phyloP scores from a whole-genome alignment of 768 basidiomycete genomes.

The Macrolepiota dolichaula region DNA sequence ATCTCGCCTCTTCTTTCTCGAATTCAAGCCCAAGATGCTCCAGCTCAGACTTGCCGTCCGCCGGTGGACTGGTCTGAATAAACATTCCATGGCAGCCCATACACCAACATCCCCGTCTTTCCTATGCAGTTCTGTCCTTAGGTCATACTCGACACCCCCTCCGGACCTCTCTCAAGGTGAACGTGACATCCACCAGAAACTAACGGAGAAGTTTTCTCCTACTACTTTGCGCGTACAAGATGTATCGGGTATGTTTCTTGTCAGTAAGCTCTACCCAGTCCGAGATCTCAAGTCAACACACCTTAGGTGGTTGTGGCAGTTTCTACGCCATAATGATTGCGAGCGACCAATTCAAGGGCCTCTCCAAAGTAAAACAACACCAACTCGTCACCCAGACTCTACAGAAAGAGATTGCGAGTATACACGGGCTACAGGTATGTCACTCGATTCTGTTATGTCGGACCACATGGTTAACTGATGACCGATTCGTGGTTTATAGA shows the following conservation, averaged over 20 bases:
- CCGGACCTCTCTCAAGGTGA: slow-evolving; percentile 57
- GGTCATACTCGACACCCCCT: slow-evolving; percentile 17
- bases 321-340: slow-evolving; percentile 93
- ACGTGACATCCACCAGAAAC: slow-evolving; percentile 64
- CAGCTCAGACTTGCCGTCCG: background rate
- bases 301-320: slow-evolving; percentile 88
- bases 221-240: slow-evolving; percentile 85
- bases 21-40: background rate
- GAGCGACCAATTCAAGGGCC: slow-evolving; percentile 80
- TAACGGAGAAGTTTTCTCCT: slow-evolving; percentile 73
- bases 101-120: slow-evolving; percentile 16
- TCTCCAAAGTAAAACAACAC: slow-evolving; percentile 91
- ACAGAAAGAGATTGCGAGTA: slow-evolving; percentile 85
- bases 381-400: slow-evolving; percentile 81
- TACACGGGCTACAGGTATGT: slow-evolving; percentile 91
- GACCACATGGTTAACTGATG: background rate
- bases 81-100: slow-evolving; percentile 16
- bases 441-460: background rate
- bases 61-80: background rate
- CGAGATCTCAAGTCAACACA: background rate
- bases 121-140: background rate
- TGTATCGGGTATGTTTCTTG: slow-evolving; percentile 72
- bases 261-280: background rate
- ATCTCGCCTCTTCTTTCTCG: background rate
- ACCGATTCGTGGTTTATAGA: slow-evolving; percentile 14